Conservation (phyloP, 176 grass and related monocot genomes). For the Rhynchospora breviuscula region DNA sequence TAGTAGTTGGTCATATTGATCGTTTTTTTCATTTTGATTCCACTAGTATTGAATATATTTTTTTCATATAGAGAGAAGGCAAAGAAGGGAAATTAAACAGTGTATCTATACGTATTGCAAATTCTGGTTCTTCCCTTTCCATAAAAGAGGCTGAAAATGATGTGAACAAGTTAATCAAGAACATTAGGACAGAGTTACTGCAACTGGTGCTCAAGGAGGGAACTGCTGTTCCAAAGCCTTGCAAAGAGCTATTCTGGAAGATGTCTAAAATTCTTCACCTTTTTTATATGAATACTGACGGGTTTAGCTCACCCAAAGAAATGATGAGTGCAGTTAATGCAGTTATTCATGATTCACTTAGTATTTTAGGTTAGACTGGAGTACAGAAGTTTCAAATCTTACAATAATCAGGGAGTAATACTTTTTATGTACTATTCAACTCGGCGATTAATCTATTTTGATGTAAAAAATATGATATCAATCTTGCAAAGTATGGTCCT, state of each 20-base stretch:
- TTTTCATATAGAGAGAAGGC: slow-evolving; percentile 43
- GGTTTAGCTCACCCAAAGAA: slow-evolving; percentile 64
- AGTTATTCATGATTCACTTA: slow-evolving; percentile 43
- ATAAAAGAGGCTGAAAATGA: slow-evolving; percentile 29
- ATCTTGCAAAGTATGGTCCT: not conserved
- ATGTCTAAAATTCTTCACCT: slow-evolving; percentile 66
- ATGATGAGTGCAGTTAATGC: slow-evolving; percentile 60
- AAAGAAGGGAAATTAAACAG: slow-evolving; percentile 57
- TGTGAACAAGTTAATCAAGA: slow-evolving; percentile 21
- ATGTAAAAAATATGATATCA: not conserved
- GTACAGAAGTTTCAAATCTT: not conserved
- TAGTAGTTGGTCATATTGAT: not conserved
- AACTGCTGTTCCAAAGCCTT: slow-evolving; percentile 49
- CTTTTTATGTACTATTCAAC: not conserved
- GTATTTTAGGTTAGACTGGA: slow-evolving; percentile 4
- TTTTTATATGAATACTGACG: slow-evolving; percentile 66
- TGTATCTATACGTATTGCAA: slow-evolving; percentile 31
- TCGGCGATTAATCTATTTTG: not conserved
- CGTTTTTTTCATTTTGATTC: not conserved
- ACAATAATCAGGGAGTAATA: not conserved
- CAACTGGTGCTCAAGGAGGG: slow-evolving; percentile 43
- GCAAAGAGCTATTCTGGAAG: slow-evolving; percentile 86
- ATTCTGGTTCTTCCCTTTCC: slow-evolving; percentile 33
- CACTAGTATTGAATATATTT: not conserved
- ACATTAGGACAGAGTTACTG: slow-evolving; percentile 40